phyloP scores from a whole-genome alignment of 768 basidiomycete genomes.

The Artomyces pyxidatus region DNA sequence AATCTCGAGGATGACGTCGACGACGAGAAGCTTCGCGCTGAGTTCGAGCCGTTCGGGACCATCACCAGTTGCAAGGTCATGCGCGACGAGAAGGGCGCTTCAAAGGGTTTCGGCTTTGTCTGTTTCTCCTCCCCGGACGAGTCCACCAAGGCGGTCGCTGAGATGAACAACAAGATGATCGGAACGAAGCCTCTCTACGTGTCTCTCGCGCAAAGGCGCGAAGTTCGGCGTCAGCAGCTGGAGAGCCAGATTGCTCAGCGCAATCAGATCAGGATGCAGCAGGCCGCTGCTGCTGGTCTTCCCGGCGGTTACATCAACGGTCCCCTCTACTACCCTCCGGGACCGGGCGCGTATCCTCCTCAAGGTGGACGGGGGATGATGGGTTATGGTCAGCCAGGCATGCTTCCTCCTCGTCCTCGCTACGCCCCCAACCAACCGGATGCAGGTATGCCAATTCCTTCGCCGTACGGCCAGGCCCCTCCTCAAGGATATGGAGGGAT shows the following conservation, averaged over 20 bases:
- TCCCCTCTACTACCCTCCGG: constrained; percentile 81
- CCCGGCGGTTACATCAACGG: constrained; percentile 78
- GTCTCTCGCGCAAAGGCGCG: constrained; percentile 95
- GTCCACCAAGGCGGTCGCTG: constrained; percentile 97
- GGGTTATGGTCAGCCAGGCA: constrained; percentile 77
- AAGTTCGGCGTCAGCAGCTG: constrained; percentile 95
- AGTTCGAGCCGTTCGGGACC: constrained; percentile 94
- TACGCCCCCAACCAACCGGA: constrained; percentile 68
- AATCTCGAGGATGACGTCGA: constrained; percentile 98
- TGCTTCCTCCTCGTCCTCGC: constrained; percentile 84
- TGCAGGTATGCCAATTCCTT: constrained; percentile 69
- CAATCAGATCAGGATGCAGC: constrained; percentile 94
- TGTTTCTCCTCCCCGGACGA: constrained; percentile 98
- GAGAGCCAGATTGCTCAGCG: constrained; percentile 99
- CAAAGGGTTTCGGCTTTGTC: constrained; percentile 98
- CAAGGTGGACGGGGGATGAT: constrained; percentile 67
- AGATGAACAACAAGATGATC: constrained; percentile 99
- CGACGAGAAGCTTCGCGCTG: constrained; percentile 92
- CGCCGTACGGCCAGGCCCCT: constrained; percentile 63
- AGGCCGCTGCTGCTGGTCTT: constrained; percentile 83
- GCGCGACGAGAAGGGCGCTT: constrained; percentile 90
- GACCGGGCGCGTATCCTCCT: constrained; percentile 73
- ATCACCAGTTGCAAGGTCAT: constrained; percentile 99
- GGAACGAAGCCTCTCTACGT: constrained; percentile 98
- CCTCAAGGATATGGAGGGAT: constrained; percentile 69